These are phyloP conservation scores for Datisca glomerata DNA, from an alignment of 306 rosid species.

Conservation along the genomic window DNA sequence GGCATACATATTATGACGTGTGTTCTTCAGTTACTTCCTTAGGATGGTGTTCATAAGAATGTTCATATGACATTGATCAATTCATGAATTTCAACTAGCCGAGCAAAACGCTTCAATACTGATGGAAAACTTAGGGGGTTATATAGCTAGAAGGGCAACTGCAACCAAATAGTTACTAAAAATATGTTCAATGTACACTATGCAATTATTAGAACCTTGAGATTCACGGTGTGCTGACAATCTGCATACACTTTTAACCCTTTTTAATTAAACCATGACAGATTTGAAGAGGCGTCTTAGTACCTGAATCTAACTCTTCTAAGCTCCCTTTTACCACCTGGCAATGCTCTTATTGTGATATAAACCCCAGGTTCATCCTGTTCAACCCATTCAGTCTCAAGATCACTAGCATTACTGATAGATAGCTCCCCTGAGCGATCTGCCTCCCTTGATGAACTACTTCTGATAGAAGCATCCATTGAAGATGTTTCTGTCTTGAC, in stretches of 20 bases:
- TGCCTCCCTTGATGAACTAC: conserved; percentile 73
- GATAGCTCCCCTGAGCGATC: conserved; percentile 84
- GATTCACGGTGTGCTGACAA: neutral
- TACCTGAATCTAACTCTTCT: conserved; percentile 97
- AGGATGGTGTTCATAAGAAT: too few relatives aligned
- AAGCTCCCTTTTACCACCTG: conserved; percentile 84
- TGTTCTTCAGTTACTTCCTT: too few relatives aligned
- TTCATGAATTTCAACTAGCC: too few relatives aligned
- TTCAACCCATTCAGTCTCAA: conserved; percentile 97
- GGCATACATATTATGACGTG: too few relatives aligned
- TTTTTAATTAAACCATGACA: neutral
- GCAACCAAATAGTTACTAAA: too few relatives aligned
- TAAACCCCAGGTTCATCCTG: conserved; percentile 98
- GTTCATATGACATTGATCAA: too few relatives aligned
- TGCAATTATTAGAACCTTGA: too few relatives aligned
- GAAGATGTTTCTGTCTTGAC: conserved; percentile 71
- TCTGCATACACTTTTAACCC: neutral
- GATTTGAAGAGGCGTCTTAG: neutral
- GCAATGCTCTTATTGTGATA: conserved; percentile 82
- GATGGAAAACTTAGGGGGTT: too few relatives aligned
- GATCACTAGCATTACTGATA: conserved; percentile 89
- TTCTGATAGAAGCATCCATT: conserved; percentile 71
- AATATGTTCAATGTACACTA: too few relatives aligned
- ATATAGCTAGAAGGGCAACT: too few relatives aligned
- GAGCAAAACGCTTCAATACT: too few relatives aligned